Evolutionary conservation across 306 rosid genomes (phyloP), one percentile per base, ranked within the genome.

Genomic region (cucumber (Cucumis sativus)): DNA sequence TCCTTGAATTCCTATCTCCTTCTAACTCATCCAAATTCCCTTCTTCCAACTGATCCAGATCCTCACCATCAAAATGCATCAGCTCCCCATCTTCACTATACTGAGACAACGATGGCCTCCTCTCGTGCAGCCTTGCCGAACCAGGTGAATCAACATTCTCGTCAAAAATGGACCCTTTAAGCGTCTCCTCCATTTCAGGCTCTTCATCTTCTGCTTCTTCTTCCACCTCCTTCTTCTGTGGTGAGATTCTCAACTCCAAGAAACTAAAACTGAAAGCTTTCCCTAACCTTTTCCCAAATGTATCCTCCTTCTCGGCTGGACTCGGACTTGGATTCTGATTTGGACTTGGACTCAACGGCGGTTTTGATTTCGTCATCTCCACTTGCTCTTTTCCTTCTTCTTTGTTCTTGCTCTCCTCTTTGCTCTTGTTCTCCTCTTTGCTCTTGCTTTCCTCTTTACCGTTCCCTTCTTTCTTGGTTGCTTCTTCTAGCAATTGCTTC

Each of bases 161-260:
- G 17, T 87, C 97, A 51, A 90, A 93, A 41, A 91, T 90, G 0
- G 97, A 88, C 51, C 92, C 92, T 43, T 39, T 66, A 1, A 87
- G 77, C 11, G 88, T 82, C 56, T 90, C 92, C 41, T 84, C 90
- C 47, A 82, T 80, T 72, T 70, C 81, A 35, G 21, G 9, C 11
- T 87, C 88, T 39, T 81, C 87, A 16, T 77, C 83, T 1, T 40
- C 74, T 21, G 6, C 5, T 7, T 62, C 68, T 30, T 83, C 87
- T 5, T 77, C 83, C 25, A 41, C 78, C 35, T 68, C 79, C 56
- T 84, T 81, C 52, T 84, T 86, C 77, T 79, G 72, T 37, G 86
- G 52, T 14, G 81, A 10, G 4, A 30, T 3, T n/a, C 79, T 89
- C 79, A 79, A 78, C 18, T 84, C 84, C 80, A 56, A 80, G 28